Conservation (phyloP, 2,329 filamentous ascomycete genomes). For the Diaporthe aspalathi region DNA sequence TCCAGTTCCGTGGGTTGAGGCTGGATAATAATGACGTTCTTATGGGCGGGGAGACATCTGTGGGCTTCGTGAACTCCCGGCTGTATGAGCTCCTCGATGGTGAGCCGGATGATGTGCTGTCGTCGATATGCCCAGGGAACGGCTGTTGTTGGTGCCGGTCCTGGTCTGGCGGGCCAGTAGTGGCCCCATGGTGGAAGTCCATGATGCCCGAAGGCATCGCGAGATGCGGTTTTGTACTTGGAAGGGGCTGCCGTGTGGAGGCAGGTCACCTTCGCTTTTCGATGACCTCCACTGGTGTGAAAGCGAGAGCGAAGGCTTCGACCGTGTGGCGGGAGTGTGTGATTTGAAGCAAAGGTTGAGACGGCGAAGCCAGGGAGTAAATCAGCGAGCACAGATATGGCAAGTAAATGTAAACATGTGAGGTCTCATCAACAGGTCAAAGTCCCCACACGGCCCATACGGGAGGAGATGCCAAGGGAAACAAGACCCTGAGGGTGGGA, state of each 20-base stretch:
- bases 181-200: neutral
- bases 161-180: neutral
- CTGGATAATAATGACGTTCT: neutral
- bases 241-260: neutral
- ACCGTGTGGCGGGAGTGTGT: neutral
- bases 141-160: neutral
- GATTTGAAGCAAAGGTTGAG: neutral
- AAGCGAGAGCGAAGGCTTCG: neutral
- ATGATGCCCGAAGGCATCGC: constrained; percentile 1
- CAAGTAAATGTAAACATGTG: neutral
- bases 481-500: constrained; percentile 24
- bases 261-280: neutral
- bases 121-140: neutral
- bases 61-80: constrained; percentile 15
- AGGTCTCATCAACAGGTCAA: constrained; percentile 22
- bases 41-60: neutral
- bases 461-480: constrained; percentile 24
- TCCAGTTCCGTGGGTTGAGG: constrained; percentile 34
- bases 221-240: neutral
- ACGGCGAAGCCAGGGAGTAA: neutral
- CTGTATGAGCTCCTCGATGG: constrained; percentile 18
- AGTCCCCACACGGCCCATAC: neutral
- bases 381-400: neutral
- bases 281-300: neutral
- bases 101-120: constrained; percentile 15